phyloP scores from a whole-genome alignment of 768 basidiomycete genomes.

The Pleurotus salmoneostramineus region DNA sequence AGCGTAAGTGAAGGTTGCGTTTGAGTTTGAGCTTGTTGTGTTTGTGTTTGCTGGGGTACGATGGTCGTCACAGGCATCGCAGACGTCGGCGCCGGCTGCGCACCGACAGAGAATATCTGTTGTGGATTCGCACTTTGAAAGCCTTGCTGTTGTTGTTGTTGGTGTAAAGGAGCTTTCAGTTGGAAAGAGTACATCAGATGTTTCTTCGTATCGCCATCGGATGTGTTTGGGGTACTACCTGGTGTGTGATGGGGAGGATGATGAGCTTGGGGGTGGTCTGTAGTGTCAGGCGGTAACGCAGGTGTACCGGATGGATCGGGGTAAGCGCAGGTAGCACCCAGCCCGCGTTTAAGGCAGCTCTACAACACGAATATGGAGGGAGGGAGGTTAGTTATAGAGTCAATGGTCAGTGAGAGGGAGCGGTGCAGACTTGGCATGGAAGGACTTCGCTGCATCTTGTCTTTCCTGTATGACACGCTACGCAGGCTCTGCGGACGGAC shows the following conservation, averaged over 20 bases:
- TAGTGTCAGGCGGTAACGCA: no score
- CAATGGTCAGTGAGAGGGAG: no score
- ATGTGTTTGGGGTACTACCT: slow-evolving; percentile 1
- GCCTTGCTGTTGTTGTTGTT: no score
- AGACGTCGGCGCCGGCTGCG: no score
- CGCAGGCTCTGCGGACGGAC: slow-evolving; percentile 76
- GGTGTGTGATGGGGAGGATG: slow-evolving; percentile 11
- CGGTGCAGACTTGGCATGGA: slow-evolving; percentile 64
- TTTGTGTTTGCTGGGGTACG: slow-evolving; percentile 16
- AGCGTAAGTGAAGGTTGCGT: slow-evolving; percentile 69
- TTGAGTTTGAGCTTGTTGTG: slow-evolving; percentile 35
- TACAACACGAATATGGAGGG: slow-evolving; percentile 21
- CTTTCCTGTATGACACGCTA: slow-evolving; percentile 80
- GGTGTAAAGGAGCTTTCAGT: slow-evolving; percentile 25
- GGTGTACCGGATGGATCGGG: slow-evolving; percentile 67
- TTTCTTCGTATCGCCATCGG: background rate
- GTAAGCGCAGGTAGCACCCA: slow-evolving; percentile 67
- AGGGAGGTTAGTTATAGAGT: slow-evolving; percentile 4
- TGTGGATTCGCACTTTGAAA: slow-evolving; percentile 33
- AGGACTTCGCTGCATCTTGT: slow-evolving; percentile 80
- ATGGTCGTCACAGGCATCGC: no score
- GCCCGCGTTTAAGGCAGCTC: slow-evolving; percentile 81
- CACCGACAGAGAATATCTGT: slow-evolving; percentile 44
- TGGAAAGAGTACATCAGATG: slow-evolving; percentile 12
- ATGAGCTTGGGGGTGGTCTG: slow-evolving; percentile 33